Conservation (phyloP, 148 eudicot species). For the Fagopyrum tataricum region DNA sequence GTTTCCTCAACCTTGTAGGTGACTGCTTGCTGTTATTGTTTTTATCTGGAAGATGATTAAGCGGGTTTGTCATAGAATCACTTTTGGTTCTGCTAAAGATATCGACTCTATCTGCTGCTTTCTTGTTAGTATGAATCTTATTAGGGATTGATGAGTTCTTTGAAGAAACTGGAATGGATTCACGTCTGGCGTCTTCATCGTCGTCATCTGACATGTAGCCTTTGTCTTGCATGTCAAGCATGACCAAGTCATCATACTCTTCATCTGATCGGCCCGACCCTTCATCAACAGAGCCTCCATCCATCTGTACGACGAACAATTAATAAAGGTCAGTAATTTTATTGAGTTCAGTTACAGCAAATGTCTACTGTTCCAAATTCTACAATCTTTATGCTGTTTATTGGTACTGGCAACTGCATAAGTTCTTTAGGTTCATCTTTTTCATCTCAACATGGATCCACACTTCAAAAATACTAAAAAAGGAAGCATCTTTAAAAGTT, state of each 20-base stretch:
- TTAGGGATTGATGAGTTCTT: conserved; percentile 21
- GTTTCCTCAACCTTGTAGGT: conserved; percentile 42
- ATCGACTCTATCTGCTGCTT: conserved; percentile 32
- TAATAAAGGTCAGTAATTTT: neutral
- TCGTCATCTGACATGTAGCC: conserved; percentile 51
- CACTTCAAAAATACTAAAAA: too few species aligned
- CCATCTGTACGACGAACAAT: conserved; percentile 37
- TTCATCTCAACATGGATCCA: too few species aligned
- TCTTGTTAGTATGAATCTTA: conserved; percentile 18
- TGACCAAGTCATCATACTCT: conserved; percentile 84
- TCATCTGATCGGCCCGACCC: conserved; percentile 82
- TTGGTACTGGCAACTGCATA: too few species aligned
- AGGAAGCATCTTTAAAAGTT: too few species aligned
- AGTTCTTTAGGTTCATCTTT: too few species aligned
- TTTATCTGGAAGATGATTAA: conserved; percentile 17
- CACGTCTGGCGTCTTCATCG: conserved; percentile 28
- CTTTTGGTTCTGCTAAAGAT: conserved; percentile 41
- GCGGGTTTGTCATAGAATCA: conserved; percentile 33
- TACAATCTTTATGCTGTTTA: neutral
- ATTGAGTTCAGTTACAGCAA: neutral
- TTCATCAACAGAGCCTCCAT: conserved; percentile 87
- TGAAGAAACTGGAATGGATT: conserved; percentile 11
- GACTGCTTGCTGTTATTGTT: conserved; percentile 8
- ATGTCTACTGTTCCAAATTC: neutral
- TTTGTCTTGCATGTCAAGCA: conserved; percentile 56